Base-by-base conservation (phyloP, 768 basidiomycete genomes). In the Lactifluus echinatus region DNA sequence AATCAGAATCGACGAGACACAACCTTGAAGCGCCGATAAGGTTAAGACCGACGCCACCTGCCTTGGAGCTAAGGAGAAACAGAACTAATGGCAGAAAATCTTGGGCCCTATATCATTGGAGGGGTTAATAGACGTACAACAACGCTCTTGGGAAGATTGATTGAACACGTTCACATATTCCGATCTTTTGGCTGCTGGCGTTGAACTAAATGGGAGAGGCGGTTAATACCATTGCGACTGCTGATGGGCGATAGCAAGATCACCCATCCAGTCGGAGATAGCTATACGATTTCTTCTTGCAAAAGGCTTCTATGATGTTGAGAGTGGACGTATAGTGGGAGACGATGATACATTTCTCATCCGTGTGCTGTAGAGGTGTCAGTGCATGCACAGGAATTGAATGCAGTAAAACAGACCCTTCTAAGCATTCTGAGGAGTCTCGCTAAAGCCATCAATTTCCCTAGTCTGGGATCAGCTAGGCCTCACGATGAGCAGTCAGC, bases 311-410 rank as follows among this genome's bases (percentile, higher is more conserved):
- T 29, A 99, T 74, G 55, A 99, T 82, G 66, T 97, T 89, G 52
- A 99, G 81, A 1, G 94, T 96, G 4, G 88, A 86, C 0, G 94
- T 98, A 66, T 89, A 99, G 68, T 98, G 94, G n/a, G 93, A 97
- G 33, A 95, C 90, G 40, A 99, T 72, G 33, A 97, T 87, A 64
- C 92, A 88, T 79, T 99, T 99, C 72, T 99, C 95, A 39, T 88
- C 84, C 0, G 90, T 93, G 34, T 75, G 73, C 84, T 90, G 57
- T 19, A 8, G 61, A 52, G 36, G 44, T 15, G 29, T 29, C 8
- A 29, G 21, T 46, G 0, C 26, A 34, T 36, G 52, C 26, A 50
- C 26, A 44, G 24, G 33, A 59, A 39, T 10, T 21, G n/a, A n/a
- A 34, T 4, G 34, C 29, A 11, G 11, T 34, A 47, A 6, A 28